These are phyloP conservation scores for Trypanosoma mega DNA, from an alignment of 208 protist genomes.

Conservation along the genomic window DNA sequence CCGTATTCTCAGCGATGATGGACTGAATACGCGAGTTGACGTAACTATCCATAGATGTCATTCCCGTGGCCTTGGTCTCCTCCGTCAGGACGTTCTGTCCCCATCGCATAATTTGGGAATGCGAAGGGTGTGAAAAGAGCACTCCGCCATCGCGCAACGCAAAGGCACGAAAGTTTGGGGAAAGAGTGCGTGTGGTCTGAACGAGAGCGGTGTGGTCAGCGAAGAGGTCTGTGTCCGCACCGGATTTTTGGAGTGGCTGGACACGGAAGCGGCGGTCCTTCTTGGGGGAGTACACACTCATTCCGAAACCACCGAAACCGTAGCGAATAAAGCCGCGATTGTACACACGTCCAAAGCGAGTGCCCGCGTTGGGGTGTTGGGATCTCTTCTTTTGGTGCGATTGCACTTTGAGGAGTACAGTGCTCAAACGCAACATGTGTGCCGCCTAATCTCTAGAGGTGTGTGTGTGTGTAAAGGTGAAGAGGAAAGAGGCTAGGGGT, in stretches of 20 bases:
- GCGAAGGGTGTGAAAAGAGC: conserved; percentile 77
- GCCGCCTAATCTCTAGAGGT: conserved; percentile 1
- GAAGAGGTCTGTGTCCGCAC: conserved; percentile 23
- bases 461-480: conserved; percentile 1
- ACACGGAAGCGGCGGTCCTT: conserved; percentile 77
- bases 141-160: conserved; percentile 80
- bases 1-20: conserved; percentile 89
- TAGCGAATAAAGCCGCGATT: conserved; percentile 86
- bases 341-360: conserved; percentile 86
- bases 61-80: conserved; percentile 57
- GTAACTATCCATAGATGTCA: conserved; percentile 75
- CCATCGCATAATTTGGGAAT: conserved; percentile 82
- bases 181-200: conserved; percentile 69
- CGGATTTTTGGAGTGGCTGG: conserved; percentile 22
- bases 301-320: conserved; percentile 89
- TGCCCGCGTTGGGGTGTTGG: conserved; percentile 83
- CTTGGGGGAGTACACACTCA: conserved; percentile 83
- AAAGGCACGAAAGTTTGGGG: conserved; percentile 83
- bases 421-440: conserved; percentile 66
- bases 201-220: conserved; percentile 47
- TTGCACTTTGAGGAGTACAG: conserved; percentile 60
- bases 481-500: too few species aligned
- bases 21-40: conserved; percentile 84
- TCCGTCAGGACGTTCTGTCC: conserved; percentile 63
- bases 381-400: conserved; percentile 84